These are phyloP conservation scores for Streptanthus diversifolius DNA, from an alignment of 345 rosid species.

Conservation along the genomic window DNA sequence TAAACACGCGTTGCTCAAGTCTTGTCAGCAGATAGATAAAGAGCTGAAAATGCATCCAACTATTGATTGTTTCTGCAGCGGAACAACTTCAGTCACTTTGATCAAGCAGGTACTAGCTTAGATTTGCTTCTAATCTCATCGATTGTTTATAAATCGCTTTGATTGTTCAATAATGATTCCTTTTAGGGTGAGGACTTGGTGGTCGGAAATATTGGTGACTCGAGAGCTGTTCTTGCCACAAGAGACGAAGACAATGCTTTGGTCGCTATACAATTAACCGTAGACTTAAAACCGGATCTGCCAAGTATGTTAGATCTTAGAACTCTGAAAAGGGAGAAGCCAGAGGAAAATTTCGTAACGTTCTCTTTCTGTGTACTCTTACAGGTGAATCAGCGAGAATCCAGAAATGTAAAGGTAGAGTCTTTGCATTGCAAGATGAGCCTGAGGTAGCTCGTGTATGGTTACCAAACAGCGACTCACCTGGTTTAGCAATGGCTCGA, in stretches of 20 bases:
- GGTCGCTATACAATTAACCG: conserved; percentile 69
- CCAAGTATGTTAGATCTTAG: conserved; percentile 50
- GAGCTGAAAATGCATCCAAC: conserved; percentile 78
- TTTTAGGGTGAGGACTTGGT: conserved; percentile 74
- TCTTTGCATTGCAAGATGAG: conserved; percentile 94
- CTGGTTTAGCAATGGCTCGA: conserved; percentile 99
- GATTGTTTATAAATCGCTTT: background rate
- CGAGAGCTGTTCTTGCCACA: conserved; percentile 87
- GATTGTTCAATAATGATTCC: background rate
- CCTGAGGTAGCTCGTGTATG: conserved; percentile 99
- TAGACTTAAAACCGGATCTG: conserved; percentile 96
- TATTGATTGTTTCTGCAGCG: conserved; percentile 97
- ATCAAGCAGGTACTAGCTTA: conserved; percentile 64
- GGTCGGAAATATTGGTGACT: conserved; percentile 86
- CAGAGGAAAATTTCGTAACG: background rate
- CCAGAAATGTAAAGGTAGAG: conserved; percentile 90
- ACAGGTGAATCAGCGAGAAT: conserved; percentile 96
- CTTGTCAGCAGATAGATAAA: conserved; percentile 82
- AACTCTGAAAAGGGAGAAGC: conserved; percentile 7
- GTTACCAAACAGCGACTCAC: conserved; percentile 93
- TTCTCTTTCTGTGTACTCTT: conserved; percentile 1
- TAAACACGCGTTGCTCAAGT: conserved; percentile 62
- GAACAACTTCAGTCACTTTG: conserved; percentile 86
- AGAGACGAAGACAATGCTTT: conserved; percentile 62
- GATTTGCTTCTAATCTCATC: background rate